Evolutionary conservation across 768 basidiomycete species (phyloP), one percentile per base, ranked within the genome.

Genomic region (Lentinula sp.): DNA sequence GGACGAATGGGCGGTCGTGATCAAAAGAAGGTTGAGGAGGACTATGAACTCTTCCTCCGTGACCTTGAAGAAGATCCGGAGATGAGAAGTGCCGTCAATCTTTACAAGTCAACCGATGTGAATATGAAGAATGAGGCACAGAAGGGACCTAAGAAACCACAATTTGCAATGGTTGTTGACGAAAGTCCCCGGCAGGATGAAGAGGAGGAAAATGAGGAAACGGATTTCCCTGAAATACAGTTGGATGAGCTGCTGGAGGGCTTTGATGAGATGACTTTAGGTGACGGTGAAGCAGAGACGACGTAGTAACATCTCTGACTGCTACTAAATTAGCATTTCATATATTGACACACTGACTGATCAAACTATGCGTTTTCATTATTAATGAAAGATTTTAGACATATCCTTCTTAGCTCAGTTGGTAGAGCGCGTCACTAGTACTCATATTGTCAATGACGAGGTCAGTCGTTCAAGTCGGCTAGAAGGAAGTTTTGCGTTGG

Each of bases 11-110:
- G 95, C 10, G 95, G 94, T 39, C 79, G 93, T 51, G 95, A 96
- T 75, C 84, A 87, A 74, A 87, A 83, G 77, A 94, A 95, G 79
- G 92, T 98, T 61, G 95, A 98, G 66, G 87, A 93, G 70, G 96
- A 99, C 70, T 99, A 98, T 74, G 97, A 98, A 77, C 64, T 92
- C 55, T 99, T 99, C 84, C 76, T 98, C 73, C 83, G 90, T 50
- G 95, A 97, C 64, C 74, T 98, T 53, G 95, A 97, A 73, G 96
- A 98, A 72, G 95, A 98, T 74, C 87, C 88, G 21, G 95, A 98
- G 78, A 76, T 98, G 78, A 84, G 96, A 42, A 80, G 81, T 5
- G 84, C 84, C 8, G 87, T 98, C 66, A 95, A 97, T 73, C 68
- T 98, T 59, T 98, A 96, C 80, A 91, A 87, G 75, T 77, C 83